Base-by-base conservation (phyloP, 2,329 filamentous ascomycete genomes). In the Penicillium sp. region DNA sequence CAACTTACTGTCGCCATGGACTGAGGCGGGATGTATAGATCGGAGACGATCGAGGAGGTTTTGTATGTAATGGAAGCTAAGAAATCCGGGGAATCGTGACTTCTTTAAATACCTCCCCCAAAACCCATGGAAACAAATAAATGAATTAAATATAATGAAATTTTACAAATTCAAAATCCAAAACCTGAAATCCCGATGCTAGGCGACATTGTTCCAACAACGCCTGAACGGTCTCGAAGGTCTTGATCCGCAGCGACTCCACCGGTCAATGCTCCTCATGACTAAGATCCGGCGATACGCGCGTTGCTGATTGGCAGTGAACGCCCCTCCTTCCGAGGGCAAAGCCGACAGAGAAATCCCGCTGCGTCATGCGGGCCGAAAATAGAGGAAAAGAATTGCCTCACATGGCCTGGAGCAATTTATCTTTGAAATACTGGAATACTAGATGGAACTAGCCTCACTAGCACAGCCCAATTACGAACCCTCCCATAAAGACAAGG, bases 281-380 rank as follows among this genome's bases (percentile, higher is more conserved):
- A 65, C 63, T 65, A 64, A 65, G 50, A 59, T 9, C 54, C 62
- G 62, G 61, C 58, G 60, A 54, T 59, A 37, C 33, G 35, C 53
- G 52, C 18, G 8, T 9, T 35, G 14, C 15, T 65, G 53, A 65
- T 63, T 65, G 62, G 63, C 40, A 45, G 23, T 20, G 15, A 57
- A 35, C 56, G 59, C 59, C 62, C 62, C 59, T 63, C 60, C 44
- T 56, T 57, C 62, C 61, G 61, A 63, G 44, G 55, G 49, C 33
- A 50, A 58, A 57, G 56, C 61, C 62, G 59, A 60, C 40, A 33
- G 40, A 63, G 64, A 48, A 65, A 65, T 62, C 56, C 62, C 62
- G 61, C 60, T 64, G 62, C 63, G 63, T 66, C 63, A 66, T 66
- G 62, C 62, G 63, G 63, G 60, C 63, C 61, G 63, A 62, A 63